A percentile compares a stretch with the other conserved stretches of the same genome.
phyloP scores from a whole-genome alignment of 225 moss, liverwort and hornwort genomes.

The Asterella californica region DNA sequence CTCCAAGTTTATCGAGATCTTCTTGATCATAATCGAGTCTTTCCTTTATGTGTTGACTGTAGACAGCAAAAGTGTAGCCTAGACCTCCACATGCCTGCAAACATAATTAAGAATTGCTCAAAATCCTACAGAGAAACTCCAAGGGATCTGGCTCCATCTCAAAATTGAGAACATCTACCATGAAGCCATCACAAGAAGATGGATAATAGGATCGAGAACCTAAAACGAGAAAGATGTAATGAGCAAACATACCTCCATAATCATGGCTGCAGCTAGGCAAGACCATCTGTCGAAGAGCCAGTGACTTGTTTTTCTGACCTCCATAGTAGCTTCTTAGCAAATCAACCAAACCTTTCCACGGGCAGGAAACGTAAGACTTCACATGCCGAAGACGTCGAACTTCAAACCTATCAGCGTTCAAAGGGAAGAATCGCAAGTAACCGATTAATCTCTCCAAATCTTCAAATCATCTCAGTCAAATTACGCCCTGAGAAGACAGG shows the following conservation, averaged over 20 bases:
- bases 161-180: too few relatives aligned
- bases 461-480: background rate
- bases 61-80: constrained; percentile 81
- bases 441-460: background rate
- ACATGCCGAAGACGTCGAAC: background rate
- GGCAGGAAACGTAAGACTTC: background rate
- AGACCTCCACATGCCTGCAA: constrained; percentile 75
- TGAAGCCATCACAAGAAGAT: background rate
- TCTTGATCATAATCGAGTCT: constrained; percentile 64
- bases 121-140: background rate
- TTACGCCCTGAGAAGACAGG: background rate
- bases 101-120: background rate
- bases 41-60: constrained; percentile 85
- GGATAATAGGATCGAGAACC: background rate
- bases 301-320: background rate
- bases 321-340: constrained; percentile 5
- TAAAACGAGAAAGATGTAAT: background rate
- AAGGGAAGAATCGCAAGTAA: background rate
- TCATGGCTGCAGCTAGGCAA: constrained; percentile 81
- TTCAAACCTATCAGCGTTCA: background rate
- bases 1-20: constrained; percentile 75
- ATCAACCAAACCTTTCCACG: background rate
- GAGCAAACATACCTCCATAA: constrained; percentile 57
- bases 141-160: background rate
- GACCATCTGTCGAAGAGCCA: constrained; percentile 61